Base-by-base conservation (phyloP, 768 basidiomycete genomes). In the Hypsizygus marmoreus region DNA sequence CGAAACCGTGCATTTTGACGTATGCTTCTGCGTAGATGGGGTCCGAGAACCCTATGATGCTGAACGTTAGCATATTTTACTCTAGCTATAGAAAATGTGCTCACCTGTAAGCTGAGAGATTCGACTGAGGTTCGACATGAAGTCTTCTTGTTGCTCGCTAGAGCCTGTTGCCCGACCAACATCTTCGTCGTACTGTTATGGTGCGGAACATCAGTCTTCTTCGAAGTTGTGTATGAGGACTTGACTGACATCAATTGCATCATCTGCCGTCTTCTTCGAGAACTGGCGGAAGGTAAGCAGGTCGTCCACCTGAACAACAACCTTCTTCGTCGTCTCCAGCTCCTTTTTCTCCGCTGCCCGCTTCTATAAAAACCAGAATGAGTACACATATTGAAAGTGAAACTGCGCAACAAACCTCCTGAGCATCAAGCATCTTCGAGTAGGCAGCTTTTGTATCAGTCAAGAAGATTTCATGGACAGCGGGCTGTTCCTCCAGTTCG, bases 11-110 rank as follows among this genome's bases (percentile, higher is more conserved):
- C 68, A 98, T 91, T 65, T 94, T 95, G 55, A 98, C 95, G 60
- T 91, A 92, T 2, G 95, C 95, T 64, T 99, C 97, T 6, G 95
- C 95, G 57, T 98, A 98, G 51, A 99, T 92, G 9, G 95, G 92
- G 63, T 98, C 97, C 20, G 95, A 97, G 79, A 98, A 98, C 24
- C 95, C 94, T 84, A 56, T 33, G 13, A 25, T 36, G 16, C 7
- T n/a, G 11, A 33, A 37, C 39, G 29, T 40, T 35, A 23, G 28
- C 17, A 35, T n/a, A n/a, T n/a, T 37, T 16, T 14, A 4, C 3
- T 16, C 3, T 28, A 31, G 14, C 16, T 25, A 20, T 16, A 16
- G 11, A 16, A 22, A 7, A 11, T n/a, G 8, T 24, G 31, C 74
- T 46, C 51, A 86, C 91, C 91, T 34, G 95, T 98, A 31, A 98